A percentile compares a stretch with the other conserved stretches of the same genome.
phyloP scores from a whole-genome alignment of 805 yeast genomes.

The Ogataea ramenticola region DNA sequence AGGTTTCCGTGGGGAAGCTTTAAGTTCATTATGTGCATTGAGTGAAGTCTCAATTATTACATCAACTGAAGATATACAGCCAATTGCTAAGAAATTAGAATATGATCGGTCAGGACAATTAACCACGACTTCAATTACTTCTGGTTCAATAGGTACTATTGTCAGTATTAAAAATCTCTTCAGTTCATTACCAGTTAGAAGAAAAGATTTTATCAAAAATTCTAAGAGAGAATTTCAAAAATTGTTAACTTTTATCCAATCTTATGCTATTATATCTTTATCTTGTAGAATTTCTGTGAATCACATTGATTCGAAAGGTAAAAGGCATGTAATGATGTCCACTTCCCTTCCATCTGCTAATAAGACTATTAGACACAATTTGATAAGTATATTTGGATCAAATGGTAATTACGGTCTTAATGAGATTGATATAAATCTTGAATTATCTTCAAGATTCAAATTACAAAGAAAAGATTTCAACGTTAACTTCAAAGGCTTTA shows the following conservation, averaged over 20 bases:
- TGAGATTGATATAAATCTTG: conserved; percentile 36
- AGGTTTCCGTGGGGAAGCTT: conserved; percentile 81
- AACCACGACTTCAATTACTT: conserved; percentile 23
- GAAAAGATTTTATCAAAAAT: conserved; percentile 63
- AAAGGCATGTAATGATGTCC: conserved; percentile 47
- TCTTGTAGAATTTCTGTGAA: conserved; percentile 53
- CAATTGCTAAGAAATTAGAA: conserved; percentile 49
- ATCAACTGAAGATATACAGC: conserved; percentile 37
- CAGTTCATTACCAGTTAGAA: conserved; percentile 70
- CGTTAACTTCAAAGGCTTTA: conserved; percentile 45
- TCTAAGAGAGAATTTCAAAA: conserved; percentile 65
- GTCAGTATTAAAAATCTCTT: conserved; percentile 56
- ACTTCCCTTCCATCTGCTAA: conserved; percentile 30
- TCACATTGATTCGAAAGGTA: conserved; percentile 41
- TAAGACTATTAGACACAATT: conserved; percentile 42
- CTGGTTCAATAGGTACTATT: conserved; percentile 66
- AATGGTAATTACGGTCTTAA: conserved; percentile 52
- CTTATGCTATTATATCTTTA: conserved; percentile 56
- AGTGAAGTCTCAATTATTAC: conserved; percentile 43
- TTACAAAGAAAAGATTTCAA: conserved; percentile 22
- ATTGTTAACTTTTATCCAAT: conserved; percentile 55
- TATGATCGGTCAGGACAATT: conserved; percentile 54
- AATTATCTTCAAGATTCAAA: conserved; percentile 24
- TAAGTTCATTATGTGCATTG: conserved; percentile 61
- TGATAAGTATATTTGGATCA: conserved; percentile 66